Conservation (phyloP, 192 early-diverging fungal genomes). For the Phlyctochytrium planicorne region DNA sequence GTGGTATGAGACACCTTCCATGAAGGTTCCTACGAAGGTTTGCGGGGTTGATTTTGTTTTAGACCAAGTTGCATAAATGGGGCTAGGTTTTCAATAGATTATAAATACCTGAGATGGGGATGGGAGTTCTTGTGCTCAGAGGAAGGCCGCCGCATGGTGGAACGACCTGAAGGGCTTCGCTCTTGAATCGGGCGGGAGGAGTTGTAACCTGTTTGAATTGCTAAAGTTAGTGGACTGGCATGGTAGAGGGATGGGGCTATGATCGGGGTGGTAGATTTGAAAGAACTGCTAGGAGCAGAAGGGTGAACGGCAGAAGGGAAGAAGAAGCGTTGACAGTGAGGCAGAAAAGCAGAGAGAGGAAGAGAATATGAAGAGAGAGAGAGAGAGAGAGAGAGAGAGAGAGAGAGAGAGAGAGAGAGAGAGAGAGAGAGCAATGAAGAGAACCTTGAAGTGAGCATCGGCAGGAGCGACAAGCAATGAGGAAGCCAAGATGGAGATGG, state of each 20-base stretch:
- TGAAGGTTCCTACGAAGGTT: not conserved
- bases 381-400: not conserved
- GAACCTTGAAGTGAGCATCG: not conserved
- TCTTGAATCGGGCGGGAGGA: not conserved
- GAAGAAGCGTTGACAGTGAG: no score
- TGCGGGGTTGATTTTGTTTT: no score
- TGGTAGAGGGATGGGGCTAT: no score
- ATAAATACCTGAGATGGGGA: conserved; percentile 1
- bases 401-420: no score
- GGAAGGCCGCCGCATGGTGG: not conserved
- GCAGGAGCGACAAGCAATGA: not conserved
- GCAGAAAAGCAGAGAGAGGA: not conserved
- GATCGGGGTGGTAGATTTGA: no score
- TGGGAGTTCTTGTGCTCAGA: not conserved
- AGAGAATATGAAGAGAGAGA: not conserved
- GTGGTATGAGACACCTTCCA: not conserved
- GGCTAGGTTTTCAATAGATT: no score
- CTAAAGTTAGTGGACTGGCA: no score
- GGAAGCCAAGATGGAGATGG: no score
- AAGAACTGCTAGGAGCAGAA: no score
- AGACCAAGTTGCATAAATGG: no score
- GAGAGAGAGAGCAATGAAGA: not conserved
- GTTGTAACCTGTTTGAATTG: not conserved
- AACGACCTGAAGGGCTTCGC: not conserved
- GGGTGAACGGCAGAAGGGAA: no score